Evolutionary conservation across 2,329 filamentous ascomycete genomes (phyloP).

Genomic region (Ambrosiella beaveri): DNA sequence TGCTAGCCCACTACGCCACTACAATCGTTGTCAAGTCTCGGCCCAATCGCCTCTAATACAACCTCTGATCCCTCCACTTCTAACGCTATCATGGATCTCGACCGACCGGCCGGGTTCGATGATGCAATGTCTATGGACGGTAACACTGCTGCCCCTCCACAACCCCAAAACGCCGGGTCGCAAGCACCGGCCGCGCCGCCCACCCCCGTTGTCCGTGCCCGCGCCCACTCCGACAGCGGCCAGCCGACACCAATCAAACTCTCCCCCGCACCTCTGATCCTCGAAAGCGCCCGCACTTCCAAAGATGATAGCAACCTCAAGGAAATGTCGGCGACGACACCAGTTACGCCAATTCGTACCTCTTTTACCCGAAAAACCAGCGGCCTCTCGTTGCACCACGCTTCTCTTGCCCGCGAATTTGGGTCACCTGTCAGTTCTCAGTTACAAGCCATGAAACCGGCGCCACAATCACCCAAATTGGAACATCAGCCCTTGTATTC

Average conservation of each 20-base stretch:
- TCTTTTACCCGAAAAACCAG: constrained; percentile 38
- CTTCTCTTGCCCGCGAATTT: constrained; percentile 1
- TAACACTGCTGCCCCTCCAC: neutral
- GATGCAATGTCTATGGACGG: neutral
- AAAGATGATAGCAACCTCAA: constrained; percentile 49
- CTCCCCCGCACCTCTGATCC: constrained; percentile 40
- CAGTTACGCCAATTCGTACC: constrained; percentile 57
- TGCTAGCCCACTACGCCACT: too few species aligned
- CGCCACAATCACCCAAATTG: constrained; percentile 66
- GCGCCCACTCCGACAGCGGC: constrained; percentile 10
- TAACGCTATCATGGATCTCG: constrained; percentile 2
- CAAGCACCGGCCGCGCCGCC: neutral
- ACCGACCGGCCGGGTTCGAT: neutral
- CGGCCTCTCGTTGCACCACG: constrained; percentile 1
- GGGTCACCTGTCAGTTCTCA: constrained; percentile 4
- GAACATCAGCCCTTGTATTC: constrained; percentile 66
- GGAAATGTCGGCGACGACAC: constrained; percentile 22
- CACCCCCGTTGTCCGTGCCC: constrained; percentile 2
- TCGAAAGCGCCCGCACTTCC: constrained; percentile 35
- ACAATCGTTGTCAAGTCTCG: neutral
- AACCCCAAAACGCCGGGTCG: neutral
- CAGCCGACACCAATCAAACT: constrained; percentile 32
- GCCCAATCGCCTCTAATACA: neutral
- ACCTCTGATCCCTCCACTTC: neutral
- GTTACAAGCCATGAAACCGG: neutral